Evolutionary conservation across 495 filamentous ascomycete species (phyloP).

Genomic region (Viridothelium virens): DNA sequence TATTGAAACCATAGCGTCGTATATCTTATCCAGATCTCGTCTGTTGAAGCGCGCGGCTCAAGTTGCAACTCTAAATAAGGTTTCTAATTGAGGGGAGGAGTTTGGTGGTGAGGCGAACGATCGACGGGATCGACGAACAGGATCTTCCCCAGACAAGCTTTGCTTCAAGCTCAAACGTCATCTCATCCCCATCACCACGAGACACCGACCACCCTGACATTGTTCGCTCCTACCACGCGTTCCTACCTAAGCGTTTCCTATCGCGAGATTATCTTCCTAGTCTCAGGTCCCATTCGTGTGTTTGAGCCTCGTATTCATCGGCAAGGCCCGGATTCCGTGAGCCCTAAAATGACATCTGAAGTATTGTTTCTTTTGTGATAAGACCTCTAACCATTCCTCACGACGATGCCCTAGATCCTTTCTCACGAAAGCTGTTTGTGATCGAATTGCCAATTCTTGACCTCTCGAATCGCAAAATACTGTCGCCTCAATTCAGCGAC

Average conservation of each 20-base stretch:
- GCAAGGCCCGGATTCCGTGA: too few relatives aligned
- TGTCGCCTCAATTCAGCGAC: not conserved
- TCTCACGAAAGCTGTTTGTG: too few relatives aligned
- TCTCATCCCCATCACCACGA: not conserved
- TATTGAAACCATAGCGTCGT: not conserved
- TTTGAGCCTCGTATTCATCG: too few relatives aligned
- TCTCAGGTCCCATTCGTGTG: too few relatives aligned
- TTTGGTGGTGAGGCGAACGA: not conserved
- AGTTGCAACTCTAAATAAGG: not conserved
- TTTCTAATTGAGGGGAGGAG: not conserved
- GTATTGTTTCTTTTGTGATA: not conserved
- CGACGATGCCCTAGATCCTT: too few relatives aligned
- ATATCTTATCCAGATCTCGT: not conserved
- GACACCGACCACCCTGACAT: not conserved
- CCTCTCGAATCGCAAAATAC: not conserved
- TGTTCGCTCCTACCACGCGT: not conserved
- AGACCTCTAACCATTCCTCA: too few relatives aligned
- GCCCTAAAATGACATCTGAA: too few relatives aligned
- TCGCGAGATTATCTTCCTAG: not conserved
- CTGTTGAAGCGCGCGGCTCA: not conserved
- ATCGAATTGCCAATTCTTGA: too few relatives aligned
- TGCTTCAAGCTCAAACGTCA: slow-evolving; percentile 8
- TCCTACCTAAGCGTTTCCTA: not conserved
- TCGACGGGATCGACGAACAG: not conserved
- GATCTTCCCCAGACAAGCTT: not conserved